phyloP scores from a whole-genome alignment of 1,284 basidiomycete genomes.

The Rhodotorula sp. region DNA sequence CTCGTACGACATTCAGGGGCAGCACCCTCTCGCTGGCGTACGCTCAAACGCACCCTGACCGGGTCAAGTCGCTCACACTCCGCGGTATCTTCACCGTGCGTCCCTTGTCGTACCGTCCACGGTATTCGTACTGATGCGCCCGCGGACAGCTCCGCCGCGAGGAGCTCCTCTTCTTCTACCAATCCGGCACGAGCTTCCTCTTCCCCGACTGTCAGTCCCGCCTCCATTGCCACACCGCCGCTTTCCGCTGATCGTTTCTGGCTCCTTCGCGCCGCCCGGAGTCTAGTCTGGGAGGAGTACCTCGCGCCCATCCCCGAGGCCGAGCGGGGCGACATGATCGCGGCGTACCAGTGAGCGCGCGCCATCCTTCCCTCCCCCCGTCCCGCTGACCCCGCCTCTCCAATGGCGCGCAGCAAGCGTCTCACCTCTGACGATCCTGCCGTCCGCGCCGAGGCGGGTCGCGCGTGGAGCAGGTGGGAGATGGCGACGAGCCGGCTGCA shows the following conservation, averaged over 20 bases:
- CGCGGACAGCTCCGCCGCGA: constrained; percentile 46
- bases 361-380: background rate
- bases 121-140: constrained; percentile 50
- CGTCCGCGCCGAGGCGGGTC: constrained; percentile 70
- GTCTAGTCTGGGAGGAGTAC: constrained; percentile 74
- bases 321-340: constrained; percentile 75
- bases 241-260: no score
- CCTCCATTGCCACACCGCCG: background rate
- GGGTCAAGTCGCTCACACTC: constrained; percentile 77
- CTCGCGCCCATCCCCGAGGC: constrained; percentile 74
- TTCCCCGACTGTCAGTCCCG: constrained; percentile 67
- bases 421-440: constrained; percentile 74
- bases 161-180: constrained; percentile 83
- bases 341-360: constrained; percentile 66
- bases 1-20: background rate
- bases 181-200: constrained; percentile 53
- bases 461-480: constrained; percentile 88
- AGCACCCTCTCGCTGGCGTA: constrained; percentile 80
- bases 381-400: background rate
- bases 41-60: constrained; percentile 78
- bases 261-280: no score
- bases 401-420: constrained; percentile 57
- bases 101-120: constrained; percentile 34
- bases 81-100: constrained; percentile 88
- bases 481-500: constrained; percentile 76